Conservation (phyloP, 1,284 basidiomycete species). For the Caloboletus inedulis region DNA sequence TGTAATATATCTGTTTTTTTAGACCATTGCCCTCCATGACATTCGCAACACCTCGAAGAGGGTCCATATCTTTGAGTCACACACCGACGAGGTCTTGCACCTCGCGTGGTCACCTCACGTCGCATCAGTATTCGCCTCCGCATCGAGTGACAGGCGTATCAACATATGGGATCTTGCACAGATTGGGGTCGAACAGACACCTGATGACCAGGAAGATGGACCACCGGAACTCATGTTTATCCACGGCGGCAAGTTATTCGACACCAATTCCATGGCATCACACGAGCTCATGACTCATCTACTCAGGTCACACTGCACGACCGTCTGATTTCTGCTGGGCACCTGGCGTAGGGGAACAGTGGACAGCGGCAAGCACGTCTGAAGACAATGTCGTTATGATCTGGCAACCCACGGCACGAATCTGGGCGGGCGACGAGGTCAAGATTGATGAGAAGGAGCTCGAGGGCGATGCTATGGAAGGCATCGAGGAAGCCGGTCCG, state of each 20-base stretch:
- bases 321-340: conserved; percentile 87
- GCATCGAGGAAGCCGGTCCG: conserved; percentile 47
- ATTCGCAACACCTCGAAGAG: conserved; percentile 77
- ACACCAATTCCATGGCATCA: neutral
- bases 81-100: conserved; percentile 93
- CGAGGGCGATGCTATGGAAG: conserved; percentile 74
- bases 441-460: conserved; percentile 76
- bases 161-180: conserved; percentile 95
- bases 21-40: conserved; percentile 92
- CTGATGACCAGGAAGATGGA: conserved; percentile 97
- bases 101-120: conserved; percentile 95
- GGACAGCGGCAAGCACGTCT: conserved; percentile 75
- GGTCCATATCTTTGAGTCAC: conserved; percentile 89
- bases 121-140: conserved; percentile 87
- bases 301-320: conserved; percentile 70
- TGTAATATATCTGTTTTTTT: conserved; percentile 4
- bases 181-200: conserved; percentile 95
- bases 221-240: conserved; percentile 92
- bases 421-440: conserved; percentile 82
- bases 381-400: conserved; percentile 88
- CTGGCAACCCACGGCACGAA: conserved; percentile 84
- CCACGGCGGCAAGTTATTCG: conserved; percentile 65
- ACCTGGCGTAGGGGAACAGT: conserved; percentile 68
- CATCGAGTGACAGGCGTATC: conserved; percentile 88
- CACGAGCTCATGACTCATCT: neutral